Base-by-base conservation (phyloP, 1,284 basidiomycete species). In the Austropuccinia psidii region DNA sequence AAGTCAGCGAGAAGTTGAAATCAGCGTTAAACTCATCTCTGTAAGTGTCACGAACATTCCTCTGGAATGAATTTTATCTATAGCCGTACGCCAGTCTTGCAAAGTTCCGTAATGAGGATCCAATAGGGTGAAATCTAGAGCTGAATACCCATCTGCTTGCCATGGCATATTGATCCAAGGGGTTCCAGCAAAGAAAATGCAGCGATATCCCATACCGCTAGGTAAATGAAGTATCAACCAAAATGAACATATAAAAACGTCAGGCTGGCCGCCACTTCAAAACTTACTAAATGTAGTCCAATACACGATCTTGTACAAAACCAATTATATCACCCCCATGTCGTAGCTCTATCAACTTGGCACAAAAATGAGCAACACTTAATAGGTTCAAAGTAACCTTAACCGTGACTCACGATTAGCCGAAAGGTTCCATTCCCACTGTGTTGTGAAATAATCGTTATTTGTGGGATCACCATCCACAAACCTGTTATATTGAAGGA, bases 71-170 rank as follows among this genome's bases (percentile, higher is more conserved):
- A 93, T 84, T 62, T 85, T 85, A 79, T 90, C 87, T 76, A 93
- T 87, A 67, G 89, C 81, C 41, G 83, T 79, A 43, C 85, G 83
- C 91, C 91, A 95, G 76, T 92, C 90, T 27, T 84, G 80, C 73
- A 92, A 82, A 13, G 85, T 90, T 47, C 92, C 92, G 86, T 89
- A 94, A 79, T 95, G 92, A 49, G 92, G 92, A 80, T 95, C 92
- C 47, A 93, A 83, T 8, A 93, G 86, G 54, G 87, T 88, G 77
- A 94, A 92, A 80, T 95, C 92, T 75, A 95, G 84, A 9, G 91
- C 90, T 31, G 92, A 95, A 80, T 94, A 95, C 81, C 90, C 90
- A 85, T 95, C 92, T 19, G 91, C 89, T 81, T 93, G 89, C 92
- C 92, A 95, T 21, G 91, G 83, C 92, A 94, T 93, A 84, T 95